Evolutionary conservation across 163 green algal genomes (phyloP).

Genomic region (Chloroidium sp.): DNA sequence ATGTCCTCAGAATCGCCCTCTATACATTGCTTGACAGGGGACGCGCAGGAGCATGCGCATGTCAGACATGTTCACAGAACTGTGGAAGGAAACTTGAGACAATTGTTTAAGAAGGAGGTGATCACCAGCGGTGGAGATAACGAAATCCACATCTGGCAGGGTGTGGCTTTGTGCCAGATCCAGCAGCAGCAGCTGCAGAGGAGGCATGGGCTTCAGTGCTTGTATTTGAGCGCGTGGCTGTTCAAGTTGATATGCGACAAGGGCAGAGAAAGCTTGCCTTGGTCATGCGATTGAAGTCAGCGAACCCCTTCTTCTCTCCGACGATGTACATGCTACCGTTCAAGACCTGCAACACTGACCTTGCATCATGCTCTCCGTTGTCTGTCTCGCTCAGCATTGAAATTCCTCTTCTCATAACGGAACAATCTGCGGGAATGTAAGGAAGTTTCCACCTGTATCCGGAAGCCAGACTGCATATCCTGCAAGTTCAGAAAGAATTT

Average conservation of each 20-base stretch:
- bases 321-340: neutral
- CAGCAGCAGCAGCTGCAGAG: neutral
- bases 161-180: neutral
- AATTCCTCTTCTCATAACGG: too few species aligned
- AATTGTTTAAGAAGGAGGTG: too few species aligned
- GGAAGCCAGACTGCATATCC: neutral
- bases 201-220: neutral
- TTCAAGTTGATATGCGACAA: neutral
- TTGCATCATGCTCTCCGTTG: too few species aligned
- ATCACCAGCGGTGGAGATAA: neutral
- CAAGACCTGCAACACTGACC: neutral
- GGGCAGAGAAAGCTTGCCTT: neutral
- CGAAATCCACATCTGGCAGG: neutral
- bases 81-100: too few species aligned
- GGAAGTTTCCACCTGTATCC: too few species aligned
- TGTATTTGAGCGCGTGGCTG: neutral
- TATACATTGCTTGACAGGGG: neutral
- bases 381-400: too few species aligned
- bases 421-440: too few species aligned
- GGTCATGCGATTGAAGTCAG: neutral
- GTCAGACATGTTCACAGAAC: neutral
- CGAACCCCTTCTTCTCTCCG: neutral
- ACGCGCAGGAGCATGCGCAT: neutral
- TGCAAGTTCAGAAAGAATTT: neutral
- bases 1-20: neutral